Evolutionary conservation across 1,284 basidiomycete genomes (phyloP).

Genomic region (Xerocomus minutiporus): DNA sequence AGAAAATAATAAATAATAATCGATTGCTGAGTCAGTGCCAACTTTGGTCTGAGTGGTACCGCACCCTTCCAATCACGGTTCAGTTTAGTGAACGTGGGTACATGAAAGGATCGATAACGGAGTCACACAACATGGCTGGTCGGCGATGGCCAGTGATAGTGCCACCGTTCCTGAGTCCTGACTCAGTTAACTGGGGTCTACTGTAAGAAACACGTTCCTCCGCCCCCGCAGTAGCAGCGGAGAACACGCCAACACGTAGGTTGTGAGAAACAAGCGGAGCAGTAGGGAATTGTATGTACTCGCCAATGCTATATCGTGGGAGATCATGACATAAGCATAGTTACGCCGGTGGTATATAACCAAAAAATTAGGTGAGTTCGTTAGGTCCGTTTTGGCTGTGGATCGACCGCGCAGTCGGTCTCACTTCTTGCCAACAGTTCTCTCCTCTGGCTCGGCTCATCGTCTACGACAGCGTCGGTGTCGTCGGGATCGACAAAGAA

Average conservation of each 20-base stretch:
- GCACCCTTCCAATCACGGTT: slow-evolving; percentile 10
- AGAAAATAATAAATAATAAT: background rate
- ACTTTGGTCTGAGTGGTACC: too few relatives aligned
- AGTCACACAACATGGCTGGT: slow-evolving; percentile 13
- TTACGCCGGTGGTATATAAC: slow-evolving; percentile 24
- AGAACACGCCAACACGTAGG: background rate
- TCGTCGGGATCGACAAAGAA: slow-evolving; percentile 39
- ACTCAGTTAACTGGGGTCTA: background rate
- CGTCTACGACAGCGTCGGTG: slow-evolving; percentile 41
- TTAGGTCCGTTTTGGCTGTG: slow-evolving; percentile 36
- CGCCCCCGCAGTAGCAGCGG: too few relatives aligned
- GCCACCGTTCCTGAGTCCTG: slow-evolving; percentile 17
- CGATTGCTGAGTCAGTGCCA: too few relatives aligned
- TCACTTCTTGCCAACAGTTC: slow-evolving; percentile 33
- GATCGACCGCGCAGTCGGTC: slow-evolving; percentile 45
- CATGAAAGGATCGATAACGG: slow-evolving; percentile 10
- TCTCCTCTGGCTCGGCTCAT: slow-evolving; percentile 36
- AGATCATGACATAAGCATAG: slow-evolving; percentile 28
- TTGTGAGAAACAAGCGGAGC: background rate
- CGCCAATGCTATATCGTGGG: slow-evolving; percentile 16
- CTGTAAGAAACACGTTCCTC: background rate
- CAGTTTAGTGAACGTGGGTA: slow-evolving; percentile 7
- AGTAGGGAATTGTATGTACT: slow-evolving; percentile 1
- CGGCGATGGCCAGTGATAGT: slow-evolving; percentile 26
- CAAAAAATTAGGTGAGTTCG: slow-evolving; percentile 20